Percentiles rank a stretch among this genome's conserved stretches.
Conservation (phyloP, 2,329 filamentous ascomycete species). For the Clonostachys byssicola region DNA sequence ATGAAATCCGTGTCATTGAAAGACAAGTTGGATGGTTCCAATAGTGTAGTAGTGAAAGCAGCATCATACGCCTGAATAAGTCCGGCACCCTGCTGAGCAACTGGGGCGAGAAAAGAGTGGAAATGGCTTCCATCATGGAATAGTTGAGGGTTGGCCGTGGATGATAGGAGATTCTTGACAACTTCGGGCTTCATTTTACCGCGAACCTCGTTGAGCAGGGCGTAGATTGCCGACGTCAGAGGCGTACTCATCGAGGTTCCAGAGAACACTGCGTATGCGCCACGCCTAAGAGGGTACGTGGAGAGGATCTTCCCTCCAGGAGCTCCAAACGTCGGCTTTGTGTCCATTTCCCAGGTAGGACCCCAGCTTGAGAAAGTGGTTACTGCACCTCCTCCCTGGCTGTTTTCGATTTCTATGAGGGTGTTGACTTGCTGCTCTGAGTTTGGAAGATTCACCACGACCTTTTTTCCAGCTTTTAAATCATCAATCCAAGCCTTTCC, state of each 20-base stretch:
- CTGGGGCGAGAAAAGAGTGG: constrained; percentile 37
- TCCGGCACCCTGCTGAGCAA: constrained; percentile 57
- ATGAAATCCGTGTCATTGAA: constrained; percentile 63
- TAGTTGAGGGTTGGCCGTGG: constrained; percentile 41
- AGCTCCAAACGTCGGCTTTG: constrained; percentile 31
- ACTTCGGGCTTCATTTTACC: constrained; percentile 38
- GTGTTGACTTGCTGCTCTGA: too few relatives aligned
- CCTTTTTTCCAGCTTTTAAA: constrained; percentile 34
- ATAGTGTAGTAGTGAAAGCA: constrained; percentile 45
- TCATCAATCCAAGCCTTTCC: constrained; percentile 38
- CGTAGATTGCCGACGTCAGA: constrained; percentile 29
- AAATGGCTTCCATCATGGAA: constrained; percentile 38
- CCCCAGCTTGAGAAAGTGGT: constrained; percentile 32
- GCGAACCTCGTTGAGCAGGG: constrained; percentile 33
- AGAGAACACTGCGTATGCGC: constrained; percentile 30
- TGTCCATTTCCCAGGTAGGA: constrained; percentile 30
- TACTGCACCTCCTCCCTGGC: constrained; percentile 9
- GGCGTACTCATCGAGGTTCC: constrained; percentile 45
- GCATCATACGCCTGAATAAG: constrained; percentile 57
- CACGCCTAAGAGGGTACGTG: constrained; percentile 33
- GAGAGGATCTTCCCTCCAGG: constrained; percentile 36
- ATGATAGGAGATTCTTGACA: constrained; percentile 43
- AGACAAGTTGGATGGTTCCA: constrained; percentile 52
- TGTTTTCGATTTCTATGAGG: background rate
- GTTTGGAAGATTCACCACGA: constrained; percentile 12